Evolutionary conservation across 2,329 filamentous ascomycete species (phyloP), one percentile per base, ranked within the genome.

Genomic region (Trichoderma sp.): DNA sequence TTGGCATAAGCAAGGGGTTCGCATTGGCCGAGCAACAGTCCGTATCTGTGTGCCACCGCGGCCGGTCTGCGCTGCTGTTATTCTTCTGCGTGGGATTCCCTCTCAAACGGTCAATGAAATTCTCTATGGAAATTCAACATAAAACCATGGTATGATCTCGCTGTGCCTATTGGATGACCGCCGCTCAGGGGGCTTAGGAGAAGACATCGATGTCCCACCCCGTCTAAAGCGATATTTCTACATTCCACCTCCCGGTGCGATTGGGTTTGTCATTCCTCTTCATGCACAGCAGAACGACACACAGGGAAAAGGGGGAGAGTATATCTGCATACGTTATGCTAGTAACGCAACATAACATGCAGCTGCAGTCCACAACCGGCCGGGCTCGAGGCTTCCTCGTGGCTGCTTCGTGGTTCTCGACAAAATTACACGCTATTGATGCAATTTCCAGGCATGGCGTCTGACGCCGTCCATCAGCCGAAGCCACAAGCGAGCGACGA

Each of bases 21-120:
- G 61, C 43, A 64, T 57, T 57, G 61, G 51, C 51, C 45, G 52
- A 57, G 44, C 6, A 64, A 19, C 26, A 43, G 47, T 39, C 47
- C 47, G 30, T 61, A 28, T 19, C 12, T 17, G 39, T 5, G 45
- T 50, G 28, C 45, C 14, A 26, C 45, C 45, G 41, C 34, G 10
- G 43, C 28, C 43, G 28, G 43, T 50, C 21, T 17, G 30, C 28
- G 30, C 30, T 50, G 28, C 43, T 26, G 3, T 48, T 48, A 19
- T 26, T 19, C 28, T 59, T 21, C 7, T 19, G n/a, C 51, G 15
- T 54, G 34, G 14, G 12, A 21, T 41, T 55, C 9, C 7, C 2
- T 48, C 26, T 14, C 19, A 50, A 21, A 50, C 10, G 30, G 28
- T 52, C 45, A 21, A 28, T 7, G 48, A n/a, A 15, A 19, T 19